phyloP scores from a whole-genome alignment of 2,329 filamentous ascomycete species.

The Colletotrichum chlorophyti region DNA sequence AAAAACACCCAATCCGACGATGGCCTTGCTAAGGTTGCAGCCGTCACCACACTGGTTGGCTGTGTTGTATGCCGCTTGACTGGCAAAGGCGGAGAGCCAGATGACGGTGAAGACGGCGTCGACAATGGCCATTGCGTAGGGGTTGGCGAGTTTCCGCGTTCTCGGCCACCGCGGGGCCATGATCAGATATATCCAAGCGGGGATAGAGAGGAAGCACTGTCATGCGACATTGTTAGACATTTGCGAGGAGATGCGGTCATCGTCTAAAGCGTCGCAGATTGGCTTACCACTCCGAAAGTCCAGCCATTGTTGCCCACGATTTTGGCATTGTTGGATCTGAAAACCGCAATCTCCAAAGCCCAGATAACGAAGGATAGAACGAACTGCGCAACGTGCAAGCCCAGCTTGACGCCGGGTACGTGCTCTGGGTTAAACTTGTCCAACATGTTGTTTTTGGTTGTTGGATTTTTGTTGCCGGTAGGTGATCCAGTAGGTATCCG shows the following conservation, averaged over 20 bases:
- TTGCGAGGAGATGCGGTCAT: not conserved
- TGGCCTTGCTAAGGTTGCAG: conserved; percentile 67
- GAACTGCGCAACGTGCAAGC: conserved; percentile 62
- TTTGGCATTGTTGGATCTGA: conserved; percentile 52
- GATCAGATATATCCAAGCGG: conserved; percentile 69
- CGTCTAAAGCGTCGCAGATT: conserved; percentile 8
- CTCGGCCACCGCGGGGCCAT: conserved; percentile 70
- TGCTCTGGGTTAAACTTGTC: conserved; percentile 58
- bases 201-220: conserved; percentile 70
- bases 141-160: conserved; percentile 66
- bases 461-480: not conserved
- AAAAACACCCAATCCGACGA: conserved; percentile 69
- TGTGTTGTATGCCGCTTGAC: conserved; percentile 69
- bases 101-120: conserved; percentile 65
- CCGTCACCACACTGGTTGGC: conserved; percentile 59
- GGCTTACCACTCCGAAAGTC: conserved; percentile 68
- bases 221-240: conserved; percentile 13
- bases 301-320: conserved; percentile 67
- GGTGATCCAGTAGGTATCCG: not conserved
- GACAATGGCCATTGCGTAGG: conserved; percentile 65
- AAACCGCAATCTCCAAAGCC: conserved; percentile 66
- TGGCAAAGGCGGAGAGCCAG: conserved; percentile 72
- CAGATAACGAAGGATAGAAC: conserved; percentile 62
- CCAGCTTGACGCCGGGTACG: conserved; percentile 63
- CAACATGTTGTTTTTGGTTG: conserved; percentile 43